Evolutionary conservation across 2,329 filamentous ascomycete genomes (phyloP).

Genomic region (Botrytis fabae): DNA sequence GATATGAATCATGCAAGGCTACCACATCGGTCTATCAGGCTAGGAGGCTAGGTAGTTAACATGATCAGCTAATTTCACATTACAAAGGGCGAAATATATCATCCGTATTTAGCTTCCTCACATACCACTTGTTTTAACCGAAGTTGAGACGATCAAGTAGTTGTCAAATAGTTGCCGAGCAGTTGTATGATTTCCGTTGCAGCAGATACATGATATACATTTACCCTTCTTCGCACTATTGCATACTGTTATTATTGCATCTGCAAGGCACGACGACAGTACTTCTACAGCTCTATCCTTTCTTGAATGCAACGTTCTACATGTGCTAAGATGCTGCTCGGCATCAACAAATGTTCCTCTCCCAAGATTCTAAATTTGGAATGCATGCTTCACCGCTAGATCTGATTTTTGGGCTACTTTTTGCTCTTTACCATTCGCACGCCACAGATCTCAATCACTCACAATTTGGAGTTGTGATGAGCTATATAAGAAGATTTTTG

Average conservation of each 20-base stretch:
- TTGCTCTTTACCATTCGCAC: background rate
- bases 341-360: background rate
- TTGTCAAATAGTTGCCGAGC: too few relatives aligned
- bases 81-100: background rate
- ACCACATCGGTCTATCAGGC: background rate
- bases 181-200: background rate
- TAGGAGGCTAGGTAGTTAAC: background rate
- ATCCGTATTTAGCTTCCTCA: background rate
- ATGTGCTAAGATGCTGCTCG: background rate
- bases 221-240: background rate
- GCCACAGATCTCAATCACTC: constrained; percentile 14
- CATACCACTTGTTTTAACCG: background rate
- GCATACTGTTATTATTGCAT: background rate
- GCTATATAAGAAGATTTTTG: constrained; percentile 17
- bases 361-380: constrained; percentile 11
- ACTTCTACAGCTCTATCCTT: constrained; percentile 6
- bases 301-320: constrained; percentile 1
- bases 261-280: constrained; percentile 15
- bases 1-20: constrained; percentile 12
- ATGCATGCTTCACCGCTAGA: constrained; percentile 16
- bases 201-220: background rate
- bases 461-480: background rate
- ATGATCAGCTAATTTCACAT: background rate
- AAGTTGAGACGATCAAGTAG: background rate
- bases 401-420: background rate